phyloP scores from a whole-genome alignment of 148 eudicot genomes.

The Persicaria tinctoria region DNA sequence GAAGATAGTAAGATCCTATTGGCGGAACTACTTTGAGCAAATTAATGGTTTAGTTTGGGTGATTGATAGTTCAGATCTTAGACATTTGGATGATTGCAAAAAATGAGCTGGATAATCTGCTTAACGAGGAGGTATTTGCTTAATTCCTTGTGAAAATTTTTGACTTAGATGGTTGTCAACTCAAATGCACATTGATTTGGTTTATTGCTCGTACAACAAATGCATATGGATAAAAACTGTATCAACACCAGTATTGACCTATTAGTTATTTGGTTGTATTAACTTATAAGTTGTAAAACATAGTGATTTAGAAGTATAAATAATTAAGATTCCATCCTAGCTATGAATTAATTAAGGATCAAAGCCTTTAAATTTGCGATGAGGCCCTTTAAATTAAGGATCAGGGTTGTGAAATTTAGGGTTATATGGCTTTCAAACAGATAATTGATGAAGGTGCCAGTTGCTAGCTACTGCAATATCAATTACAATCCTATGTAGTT shows the following conservation, averaged over 20 bases:
- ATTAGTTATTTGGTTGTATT: background rate
- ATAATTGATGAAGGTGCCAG: slow-evolving; percentile 62
- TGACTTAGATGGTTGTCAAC: background rate
- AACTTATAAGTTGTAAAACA: background rate
- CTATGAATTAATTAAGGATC: no score
- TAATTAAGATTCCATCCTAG: no score
- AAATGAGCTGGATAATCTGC: slow-evolving; percentile 70
- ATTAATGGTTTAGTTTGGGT: slow-evolving; percentile 99
- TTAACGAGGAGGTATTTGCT: slow-evolving; percentile 81
- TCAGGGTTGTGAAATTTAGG: no score
- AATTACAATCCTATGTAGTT: background rate
- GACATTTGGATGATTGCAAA: slow-evolving; percentile 83
- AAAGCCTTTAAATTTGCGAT: no score
- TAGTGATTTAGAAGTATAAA: background rate
- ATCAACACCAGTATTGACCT: background rate
- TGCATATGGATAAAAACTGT: background rate
- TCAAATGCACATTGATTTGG: background rate
- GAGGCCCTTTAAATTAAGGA: no score
- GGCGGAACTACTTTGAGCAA: slow-evolving; percentile 99
- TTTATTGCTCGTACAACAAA: background rate
- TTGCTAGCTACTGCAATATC: background rate
- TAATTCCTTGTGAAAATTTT: background rate
- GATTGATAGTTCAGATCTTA: slow-evolving; percentile 94
- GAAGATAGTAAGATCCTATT: slow-evolving; percentile 86
- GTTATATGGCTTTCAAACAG: no score